Base-by-base conservation (phyloP, 139 green algal genomes). In the Penium margaritaceum region DNA sequence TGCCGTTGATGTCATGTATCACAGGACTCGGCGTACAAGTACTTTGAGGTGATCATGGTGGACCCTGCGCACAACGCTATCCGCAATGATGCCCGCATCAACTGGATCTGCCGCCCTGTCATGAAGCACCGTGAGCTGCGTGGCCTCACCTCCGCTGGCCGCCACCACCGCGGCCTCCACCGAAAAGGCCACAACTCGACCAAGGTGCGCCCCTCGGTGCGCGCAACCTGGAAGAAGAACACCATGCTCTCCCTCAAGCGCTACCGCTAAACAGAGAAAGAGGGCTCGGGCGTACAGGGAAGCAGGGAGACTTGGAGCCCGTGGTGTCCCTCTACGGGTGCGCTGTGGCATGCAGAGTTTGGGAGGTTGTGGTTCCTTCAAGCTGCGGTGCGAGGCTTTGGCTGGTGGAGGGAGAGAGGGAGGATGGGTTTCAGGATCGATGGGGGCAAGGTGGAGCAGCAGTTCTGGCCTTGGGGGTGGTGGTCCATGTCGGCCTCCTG, bases 11-110 rank as follows among this genome's bases (percentile, higher is more conserved):
- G n/a, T n/a, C n/a, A n/a, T n/a, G n/a, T n/a, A n/a, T n/a, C 46
- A 12, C 86, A 98, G 90, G 95, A 99, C 81, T 96, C 91, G 7
- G 91, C 90, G 60, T 98, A 97, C 93, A 99, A 99, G 88, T 99
- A 98, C 91, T 99, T 91, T 73, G 95, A 99, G 87, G 88, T 99
- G 39, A 96, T 99, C 87, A 78, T 96, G 76, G 87, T 98, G 63
- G 95, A 99, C 86, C 89, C 90, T n/a, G 79, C 84, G 34, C 95
- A 99, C 89, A 91, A 87, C 24, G 87, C 82, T 70, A 91, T 99
- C 72, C 89, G 94, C 80, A 95, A 95, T 84, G 94, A 99, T 71
- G 77, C 94, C n/a, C 88, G 90, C 81, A 90, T 96, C 87, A 99
- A 98, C 91, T 99, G 95, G 95, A 94, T 99, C 74, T 89, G 79